phyloP scores from a whole-genome alignment of 1,284 basidiomycete genomes.

The Phenoliferia sp. region DNA sequence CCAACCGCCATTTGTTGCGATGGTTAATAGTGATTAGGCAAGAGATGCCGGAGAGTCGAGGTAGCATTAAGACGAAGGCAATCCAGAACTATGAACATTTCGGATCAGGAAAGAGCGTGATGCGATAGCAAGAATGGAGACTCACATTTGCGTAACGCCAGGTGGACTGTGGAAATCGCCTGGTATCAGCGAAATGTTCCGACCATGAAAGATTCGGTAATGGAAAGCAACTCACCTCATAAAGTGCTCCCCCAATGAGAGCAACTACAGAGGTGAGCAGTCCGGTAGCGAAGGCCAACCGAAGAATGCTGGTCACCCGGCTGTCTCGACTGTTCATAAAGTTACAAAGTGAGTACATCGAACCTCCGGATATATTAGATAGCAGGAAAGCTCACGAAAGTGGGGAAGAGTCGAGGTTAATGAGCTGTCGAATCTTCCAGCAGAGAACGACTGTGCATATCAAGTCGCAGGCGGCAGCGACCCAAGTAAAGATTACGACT shows the following conservation, averaged over 20 bases:
- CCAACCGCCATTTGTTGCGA: neutral
- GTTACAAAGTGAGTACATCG: neutral
- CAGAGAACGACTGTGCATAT: neutral
- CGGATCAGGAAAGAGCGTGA: neutral
- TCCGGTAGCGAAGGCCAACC: neutral
- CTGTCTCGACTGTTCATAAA: neutral
- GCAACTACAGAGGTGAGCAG: neutral
- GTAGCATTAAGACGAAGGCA: neutral
- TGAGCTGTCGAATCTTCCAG: neutral
- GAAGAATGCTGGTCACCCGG: neutral
- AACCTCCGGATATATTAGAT: neutral
- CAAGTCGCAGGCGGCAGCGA: neutral
- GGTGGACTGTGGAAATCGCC: no score
- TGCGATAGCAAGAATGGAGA: neutral
- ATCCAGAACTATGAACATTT: neutral
- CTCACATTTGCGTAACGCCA: neutral
- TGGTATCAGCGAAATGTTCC: no score
- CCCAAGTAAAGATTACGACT: neutral
- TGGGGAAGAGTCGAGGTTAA: neutral
- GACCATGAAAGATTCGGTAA: no score
- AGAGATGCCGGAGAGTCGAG: neutral
- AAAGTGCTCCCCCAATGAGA: neutral
- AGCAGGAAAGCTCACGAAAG: neutral
- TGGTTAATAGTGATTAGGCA: neutral
- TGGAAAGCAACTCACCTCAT: no score